Base-by-base conservation (phyloP, 306 rosid species). In the Vachellia collinsii region DNA sequence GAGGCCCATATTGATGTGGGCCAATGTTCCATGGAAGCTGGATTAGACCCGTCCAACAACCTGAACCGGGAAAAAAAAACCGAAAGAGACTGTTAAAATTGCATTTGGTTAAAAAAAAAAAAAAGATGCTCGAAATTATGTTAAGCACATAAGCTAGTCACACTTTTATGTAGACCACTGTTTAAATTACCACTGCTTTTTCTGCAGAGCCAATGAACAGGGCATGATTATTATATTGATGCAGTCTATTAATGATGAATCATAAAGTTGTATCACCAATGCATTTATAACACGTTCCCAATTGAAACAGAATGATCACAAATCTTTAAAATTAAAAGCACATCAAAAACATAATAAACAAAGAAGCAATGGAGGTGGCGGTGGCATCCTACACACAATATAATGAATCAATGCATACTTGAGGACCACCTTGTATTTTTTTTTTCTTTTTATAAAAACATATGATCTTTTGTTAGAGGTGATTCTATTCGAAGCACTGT, bases 341-440 rank as follows among this genome's bases (percentile, higher is more conserved):
- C 20, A 13, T 37, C 25, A 46, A 25, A 25, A 64, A 54, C 8
- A 54, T 4, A 54, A 54, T 4, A 54, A 12, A 3, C 47, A 25
- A 11, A 50, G 39, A 36, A 41, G 64, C 22, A 51, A 38, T 56
- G 34, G 9, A 50, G 13, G 13, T 54, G 7, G 5, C 0, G 43
- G 42, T 38, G 62, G 77, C 20, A 1, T 50, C 62, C 36, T 56
- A 76, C 41, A 20, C 48, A 23, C 34, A 44, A 72, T 71, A 71
- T 65, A 77, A 84, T 71, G 82, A 70, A 77, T 29, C 7, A 8
- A 56, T 56, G 14, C 29, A 56, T 56, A 20, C 11, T 54, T 71
- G 43, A 42, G 83, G 77, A 23, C 38, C 73, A 6, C 37, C 41
- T 59, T 7, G 3, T 4, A 14, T 79, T 75, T 66, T 44, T 20